phyloP scores from a whole-genome alignment of 768 basidiomycete genomes.

The Atractiella rhizophila region DNA sequence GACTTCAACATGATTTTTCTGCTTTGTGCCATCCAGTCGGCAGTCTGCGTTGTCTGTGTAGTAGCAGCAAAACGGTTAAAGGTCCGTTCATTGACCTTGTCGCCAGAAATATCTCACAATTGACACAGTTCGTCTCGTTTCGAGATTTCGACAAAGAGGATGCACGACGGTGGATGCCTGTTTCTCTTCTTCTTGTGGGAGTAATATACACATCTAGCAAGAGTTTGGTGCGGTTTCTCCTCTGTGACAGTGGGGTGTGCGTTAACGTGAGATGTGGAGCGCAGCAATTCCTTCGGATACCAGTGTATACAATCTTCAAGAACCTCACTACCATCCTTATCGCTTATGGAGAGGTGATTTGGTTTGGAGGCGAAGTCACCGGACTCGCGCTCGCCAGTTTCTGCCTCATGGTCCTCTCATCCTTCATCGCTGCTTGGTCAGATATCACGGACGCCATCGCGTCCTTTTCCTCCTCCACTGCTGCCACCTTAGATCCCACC shows the following conservation, averaged over 20 bases:
- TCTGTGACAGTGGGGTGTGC: background rate
- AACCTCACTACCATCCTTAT: conserved; percentile 98
- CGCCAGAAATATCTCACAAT: conserved; percentile 2
- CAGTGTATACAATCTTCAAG: conserved; percentile 97
- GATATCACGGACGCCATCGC: conserved; percentile 34
- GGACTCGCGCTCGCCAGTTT: conserved; percentile 70
- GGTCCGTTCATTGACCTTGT: conserved; percentile 16
- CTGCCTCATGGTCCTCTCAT: conserved; percentile 82
- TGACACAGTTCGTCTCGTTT: conserved; percentile 40
- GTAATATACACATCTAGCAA: conserved; percentile 98
- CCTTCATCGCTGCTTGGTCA: conserved; percentile 85
- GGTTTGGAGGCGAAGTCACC: conserved; percentile 80
- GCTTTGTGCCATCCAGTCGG: conserved; percentile 66
- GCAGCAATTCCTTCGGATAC: conserved; percentile 90
- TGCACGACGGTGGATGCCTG: conserved; percentile 80
- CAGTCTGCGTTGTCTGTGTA: conserved; percentile 64
- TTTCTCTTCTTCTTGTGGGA: conserved; percentile 66
- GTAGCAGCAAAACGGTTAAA: conserved; percentile 42
- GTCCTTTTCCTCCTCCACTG: background rate
- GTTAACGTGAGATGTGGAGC: background rate
- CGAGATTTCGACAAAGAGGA: conserved; percentile 56
- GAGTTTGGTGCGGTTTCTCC: conserved; percentile 43
- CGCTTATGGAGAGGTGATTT: conserved; percentile 88
- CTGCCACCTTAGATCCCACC: too few relatives aligned
- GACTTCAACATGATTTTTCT: conserved; percentile 94